Base-by-base conservation (phyloP, 805 yeast genomes). In the Vanderwaltozyma yarrowii region DNA sequence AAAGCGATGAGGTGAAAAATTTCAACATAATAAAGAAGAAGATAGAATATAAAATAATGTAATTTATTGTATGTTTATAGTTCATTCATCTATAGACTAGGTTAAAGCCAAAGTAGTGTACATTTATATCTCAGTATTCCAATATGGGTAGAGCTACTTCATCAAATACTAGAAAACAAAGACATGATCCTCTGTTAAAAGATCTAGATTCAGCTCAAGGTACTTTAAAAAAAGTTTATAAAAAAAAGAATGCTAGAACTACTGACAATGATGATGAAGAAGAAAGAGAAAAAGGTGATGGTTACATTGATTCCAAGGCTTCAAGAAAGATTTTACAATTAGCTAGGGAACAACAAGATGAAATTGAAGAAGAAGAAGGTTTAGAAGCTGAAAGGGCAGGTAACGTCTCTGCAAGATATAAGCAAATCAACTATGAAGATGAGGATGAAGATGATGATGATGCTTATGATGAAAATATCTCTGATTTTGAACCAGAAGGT, bases 321-420 rank as follows among this genome's bases (percentile, higher is more conserved):
- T 84, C 96, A 1, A 71, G 94, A 60, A 85, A 76, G 62, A 88
- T 92, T 60, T 67, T 92, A 47, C 84, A 82, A 57, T 69, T 92
- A 44, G 99, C 98, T 15, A 78, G 74, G 50, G 89, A 82, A 52
- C 99, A 92, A 65, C 96, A 87, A 61, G 87, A 83, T 32, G 99
- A 92, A 56, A 58, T 88, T 16, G 88, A 76, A 38, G 77, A 68
- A 34, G 95, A 84, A 53, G 81, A 76, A 44, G 65, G 64, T 29
- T 50, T 38, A 9, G 47, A 47, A 57, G 52, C 42, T 49, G 44
- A 45, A 53, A 40, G 36, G 43, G 49, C 40, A 48, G 47, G 50
- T 54, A 57, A 56, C 56, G 33, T 52, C 45, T 39, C 51, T 45
- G 45, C 60, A 40, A 50, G 66, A 54, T 46, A 47, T 49, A 47